Percentiles rank a stretch among this genome's conserved stretches.
phyloP scores from a whole-genome alignment of 2,329 filamentous ascomycete genomes.

The Monilinia aucupariae region DNA sequence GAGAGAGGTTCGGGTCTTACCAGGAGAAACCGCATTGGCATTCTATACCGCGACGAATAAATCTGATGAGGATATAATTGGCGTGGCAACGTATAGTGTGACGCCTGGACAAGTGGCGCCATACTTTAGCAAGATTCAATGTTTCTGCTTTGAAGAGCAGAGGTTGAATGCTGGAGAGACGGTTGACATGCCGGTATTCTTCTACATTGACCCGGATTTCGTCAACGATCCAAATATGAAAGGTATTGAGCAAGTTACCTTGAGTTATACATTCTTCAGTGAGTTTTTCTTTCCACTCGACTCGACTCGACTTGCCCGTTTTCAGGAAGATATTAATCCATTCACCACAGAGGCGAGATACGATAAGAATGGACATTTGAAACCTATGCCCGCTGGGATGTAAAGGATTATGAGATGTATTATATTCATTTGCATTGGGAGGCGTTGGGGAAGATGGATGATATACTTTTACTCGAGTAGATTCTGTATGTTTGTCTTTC shows the following conservation, averaged over 20 bases:
- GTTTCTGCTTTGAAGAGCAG: conserved; percentile 98
- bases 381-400: conserved; percentile 25
- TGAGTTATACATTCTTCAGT: conserved; percentile 99
- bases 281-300: conserved; percentile 40
- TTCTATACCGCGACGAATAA: conserved; percentile 97
- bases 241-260: conserved; percentile 87
- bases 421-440: conserved; percentile 18
- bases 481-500: not conserved
- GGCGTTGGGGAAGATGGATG: conserved; percentile 19
- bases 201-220: conserved; percentile 96
- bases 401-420: conserved; percentile 19
- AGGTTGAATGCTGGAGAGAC: conserved; percentile 90
- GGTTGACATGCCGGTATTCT: conserved; percentile 99
- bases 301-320: not conserved
- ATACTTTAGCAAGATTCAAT: conserved; percentile 99
- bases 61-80: conserved; percentile 88
- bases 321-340: not conserved
- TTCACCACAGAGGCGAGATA: conserved; percentile 69
- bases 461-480: not conserved
- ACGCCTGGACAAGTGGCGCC: conserved; percentile 92
- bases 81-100: conserved; percentile 95
- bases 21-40: conserved; percentile 91
- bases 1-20: conserved; percentile 89
- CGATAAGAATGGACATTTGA: conserved; percentile 69
- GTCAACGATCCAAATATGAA: conserved; percentile 88